Evolutionary conservation across 805 yeast species (phyloP), one percentile per base, ranked within the genome.

Genomic region (Candida cerambycidarum): DNA sequence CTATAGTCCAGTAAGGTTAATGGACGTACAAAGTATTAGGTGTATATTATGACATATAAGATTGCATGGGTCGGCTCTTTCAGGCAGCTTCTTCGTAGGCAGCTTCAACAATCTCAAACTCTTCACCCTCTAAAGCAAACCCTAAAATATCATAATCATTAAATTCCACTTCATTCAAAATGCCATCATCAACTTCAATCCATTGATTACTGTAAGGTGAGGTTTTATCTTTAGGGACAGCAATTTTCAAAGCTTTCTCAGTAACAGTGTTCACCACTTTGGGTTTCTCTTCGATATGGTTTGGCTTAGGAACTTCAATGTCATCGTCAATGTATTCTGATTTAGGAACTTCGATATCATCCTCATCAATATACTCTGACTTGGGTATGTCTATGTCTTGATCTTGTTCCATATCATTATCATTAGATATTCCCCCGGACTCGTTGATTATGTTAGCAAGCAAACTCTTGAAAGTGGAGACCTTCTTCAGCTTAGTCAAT

Each of bases 391-490:
- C 69, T 3, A 58, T 63, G 38, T 59, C 59, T n/a, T n/a, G n/a
- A 3, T 49, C 63, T 9, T 21, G 23, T 8, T 55, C 63, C 16
- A 56, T 52, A 5, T 60, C 58, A 4, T 47, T 63, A 8, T 55
- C 63, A 21, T 21, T 16, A n/a, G 57, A 53, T 3, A 49, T 55
- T 0, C 84, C 84, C 1, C 84, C 84, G 0, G 78, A 65, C 2
- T 59, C 47, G 43, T 71, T 68, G 18, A 80, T 67, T 18, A 72
- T 67, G 5, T 55, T 51, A 1, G 59, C 57, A 17, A 80, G 59
- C 14, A 55, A 41, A 3, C 46, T 41, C 39, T 52, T 48, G 38
- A 67, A 43, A 28, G 45, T 41, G 12, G 25, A 16, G 49, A 51
- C 29, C 28, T 43, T 42, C 35, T 38, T 28, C 11, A 35, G 9